These are phyloP conservation scores for Trypanosoma cruzi DNA, from an alignment of 208 protist genomes.

Conservation along the genomic window DNA sequence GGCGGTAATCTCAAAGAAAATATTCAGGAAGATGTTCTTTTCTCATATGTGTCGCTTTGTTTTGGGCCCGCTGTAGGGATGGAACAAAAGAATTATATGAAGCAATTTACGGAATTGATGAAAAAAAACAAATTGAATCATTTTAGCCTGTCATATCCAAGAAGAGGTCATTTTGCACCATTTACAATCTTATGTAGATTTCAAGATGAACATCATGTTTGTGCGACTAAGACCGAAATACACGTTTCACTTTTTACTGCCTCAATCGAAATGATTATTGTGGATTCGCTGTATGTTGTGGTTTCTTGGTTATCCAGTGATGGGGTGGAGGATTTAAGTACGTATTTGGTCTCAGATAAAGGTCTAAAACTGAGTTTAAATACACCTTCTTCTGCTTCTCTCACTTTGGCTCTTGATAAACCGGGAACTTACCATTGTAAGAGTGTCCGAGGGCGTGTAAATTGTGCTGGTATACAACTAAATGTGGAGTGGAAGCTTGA, in stretches of 20 bases:
- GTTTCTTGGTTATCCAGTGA: conserved; percentile 11
- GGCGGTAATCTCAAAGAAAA: background rate
- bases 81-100: conserved; percentile 11
- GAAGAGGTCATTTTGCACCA: conserved; percentile 24
- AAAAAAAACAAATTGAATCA: background rate
- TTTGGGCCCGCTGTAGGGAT: conserved; percentile 20
- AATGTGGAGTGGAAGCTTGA: conserved; percentile 32
- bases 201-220: conserved; percentile 15
- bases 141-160: conserved; percentile 21
- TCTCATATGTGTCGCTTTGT: conserved; percentile 24
- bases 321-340: background rate
- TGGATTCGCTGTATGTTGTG: conserved; percentile 18
- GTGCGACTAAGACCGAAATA: conserved; percentile 5
- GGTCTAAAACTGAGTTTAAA: conserved; percentile 8
- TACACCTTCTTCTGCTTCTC: background rate
- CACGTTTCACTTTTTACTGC: conserved; percentile 19
- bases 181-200: conserved; percentile 31
- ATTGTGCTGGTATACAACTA: conserved; percentile 23
- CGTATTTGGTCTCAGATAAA: background rate
- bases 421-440: conserved; percentile 44
- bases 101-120: conserved; percentile 10
- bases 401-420: conserved; percentile 29
- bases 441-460: conserved; percentile 35
- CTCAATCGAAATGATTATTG: conserved; percentile 18
- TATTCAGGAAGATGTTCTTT: conserved; percentile 11